Evolutionary conservation across 2,329 filamentous ascomycete species (phyloP).

Genomic region (Scedosporium aurantiacum): DNA sequence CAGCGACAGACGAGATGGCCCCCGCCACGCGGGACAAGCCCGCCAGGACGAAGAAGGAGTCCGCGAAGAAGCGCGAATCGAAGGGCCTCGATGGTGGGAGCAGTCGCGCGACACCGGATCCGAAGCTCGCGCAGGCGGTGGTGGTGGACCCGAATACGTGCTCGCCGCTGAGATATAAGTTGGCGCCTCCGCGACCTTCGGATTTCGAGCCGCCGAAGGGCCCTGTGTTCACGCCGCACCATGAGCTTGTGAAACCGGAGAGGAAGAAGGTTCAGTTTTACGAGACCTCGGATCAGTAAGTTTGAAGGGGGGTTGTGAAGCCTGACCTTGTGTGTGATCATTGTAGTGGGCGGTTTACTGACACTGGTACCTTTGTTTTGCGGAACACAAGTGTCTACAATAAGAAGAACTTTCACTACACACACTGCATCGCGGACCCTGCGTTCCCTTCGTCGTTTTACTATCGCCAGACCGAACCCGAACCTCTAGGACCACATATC

Average conservation of each 20-base stretch:
- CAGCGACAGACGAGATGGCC: conserved; percentile 31
- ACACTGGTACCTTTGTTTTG: background rate
- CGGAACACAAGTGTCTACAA: conserved; percentile 46
- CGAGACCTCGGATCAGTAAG: conserved; percentile 55
- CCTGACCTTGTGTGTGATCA: background rate
- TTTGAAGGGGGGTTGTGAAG: conserved; percentile 5
- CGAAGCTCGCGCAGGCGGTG: conserved; percentile 28
- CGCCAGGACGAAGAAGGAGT: conserved; percentile 50
- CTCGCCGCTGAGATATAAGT: conserved; percentile 49
- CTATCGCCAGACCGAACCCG: conserved; percentile 79
- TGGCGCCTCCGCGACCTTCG: conserved; percentile 49
- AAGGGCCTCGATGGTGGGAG: conserved; percentile 41
- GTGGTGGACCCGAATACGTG: conserved; percentile 30
- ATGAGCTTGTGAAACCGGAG: conserved; percentile 37
- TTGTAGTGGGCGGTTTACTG: background rate
- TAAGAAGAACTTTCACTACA: conserved; percentile 73
- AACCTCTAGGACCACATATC: conserved; percentile 72
- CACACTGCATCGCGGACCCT: conserved; percentile 81
- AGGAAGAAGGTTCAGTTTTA: conserved; percentile 45
- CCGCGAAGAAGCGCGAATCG: conserved; percentile 57
- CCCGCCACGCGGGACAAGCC: conserved; percentile 22
- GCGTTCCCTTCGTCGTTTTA: conserved; percentile 76
- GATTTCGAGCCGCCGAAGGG: conserved; percentile 51
- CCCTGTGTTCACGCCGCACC: conserved; percentile 45
- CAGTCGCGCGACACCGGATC: conserved; percentile 45